phyloP scores from a whole-genome alignment of 2,329 filamentous ascomycete species.

The Lachnellula willkommii region DNA sequence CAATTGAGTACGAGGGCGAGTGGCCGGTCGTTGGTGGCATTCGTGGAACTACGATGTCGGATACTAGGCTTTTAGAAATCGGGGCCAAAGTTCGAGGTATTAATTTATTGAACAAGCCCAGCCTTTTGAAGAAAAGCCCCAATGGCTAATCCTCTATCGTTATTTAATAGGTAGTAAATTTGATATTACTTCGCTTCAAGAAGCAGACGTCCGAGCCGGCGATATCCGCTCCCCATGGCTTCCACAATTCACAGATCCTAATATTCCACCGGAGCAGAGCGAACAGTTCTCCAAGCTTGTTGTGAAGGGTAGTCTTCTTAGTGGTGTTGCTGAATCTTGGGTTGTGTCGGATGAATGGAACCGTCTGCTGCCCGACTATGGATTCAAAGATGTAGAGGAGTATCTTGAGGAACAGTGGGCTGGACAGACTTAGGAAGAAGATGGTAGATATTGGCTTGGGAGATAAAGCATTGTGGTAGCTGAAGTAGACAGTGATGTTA shows the following conservation, averaged over 20 bases:
- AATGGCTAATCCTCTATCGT: neutral
- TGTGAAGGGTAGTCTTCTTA: slow-evolving; percentile 34
- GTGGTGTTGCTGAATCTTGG: slow-evolving; percentile 28
- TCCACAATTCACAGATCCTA: slow-evolving; percentile 30
- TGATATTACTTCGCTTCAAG: slow-evolving; percentile 11
- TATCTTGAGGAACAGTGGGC: slow-evolving; percentile 34
- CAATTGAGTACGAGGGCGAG: slow-evolving; percentile 36
- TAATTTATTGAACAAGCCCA: neutral
- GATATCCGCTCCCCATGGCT: slow-evolving; percentile 29
- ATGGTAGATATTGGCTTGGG: no score
- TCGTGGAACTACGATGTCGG: slow-evolving; percentile 29
- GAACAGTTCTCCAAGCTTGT: slow-evolving; percentile 28
- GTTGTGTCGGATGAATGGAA: slow-evolving; percentile 34
- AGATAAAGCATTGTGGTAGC: no score
- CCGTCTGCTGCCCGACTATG: slow-evolving; percentile 32
- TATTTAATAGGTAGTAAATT: slow-evolving; percentile 4
- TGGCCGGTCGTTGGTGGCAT: slow-evolving; percentile 40
- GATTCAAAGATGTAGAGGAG: slow-evolving; percentile 30
- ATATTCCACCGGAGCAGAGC: slow-evolving; percentile 25
- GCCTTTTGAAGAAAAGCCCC: no score
- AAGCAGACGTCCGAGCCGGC: slow-evolving; percentile 13
- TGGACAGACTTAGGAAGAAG: slow-evolving; percentile 20
- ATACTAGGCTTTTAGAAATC: slow-evolving; percentile 30
- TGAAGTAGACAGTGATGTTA: no score
- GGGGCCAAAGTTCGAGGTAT: slow-evolving; percentile 34